A percentile compares a stretch with the other conserved stretches of the same genome.
These are phyloP conservation scores for Diaporthe vexans DNA, from an alignment of 2,329 filamentous ascomycete genomes.

Conservation along the genomic window DNA sequence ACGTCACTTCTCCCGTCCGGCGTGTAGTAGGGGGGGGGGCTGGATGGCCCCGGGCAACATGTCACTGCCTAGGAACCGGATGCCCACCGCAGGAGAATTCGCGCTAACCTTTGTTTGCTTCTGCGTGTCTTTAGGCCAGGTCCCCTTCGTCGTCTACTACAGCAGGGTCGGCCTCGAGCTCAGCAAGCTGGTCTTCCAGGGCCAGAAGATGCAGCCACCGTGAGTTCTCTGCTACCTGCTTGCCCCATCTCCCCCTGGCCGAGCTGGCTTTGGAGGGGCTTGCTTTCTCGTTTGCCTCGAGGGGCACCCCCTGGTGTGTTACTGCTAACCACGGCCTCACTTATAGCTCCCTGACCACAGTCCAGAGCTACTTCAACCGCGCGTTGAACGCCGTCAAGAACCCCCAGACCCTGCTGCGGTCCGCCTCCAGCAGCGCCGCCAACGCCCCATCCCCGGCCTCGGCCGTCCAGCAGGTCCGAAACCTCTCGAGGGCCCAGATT, in stretches of 20 bases:
- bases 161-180: constrained; percentile 90
- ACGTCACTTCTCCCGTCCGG: constrained; percentile 57
- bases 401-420: constrained; percentile 72
- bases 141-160: constrained; percentile 93
- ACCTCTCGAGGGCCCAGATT: constrained; percentile 79
- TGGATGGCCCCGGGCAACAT: not conserved
- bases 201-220: constrained; percentile 95
- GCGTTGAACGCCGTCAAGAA: constrained; percentile 79
- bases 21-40: not conserved
- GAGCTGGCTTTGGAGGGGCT: not conserved
- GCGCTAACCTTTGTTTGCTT: constrained; percentile 17
- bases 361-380: constrained; percentile 89
- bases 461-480: constrained; percentile 68
- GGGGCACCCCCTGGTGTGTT: not conserved
- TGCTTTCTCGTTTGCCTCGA: not conserved
- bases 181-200: constrained; percentile 86
- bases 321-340: constrained; percentile 1
- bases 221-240: constrained; percentile 67
- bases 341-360: constrained; percentile 79
- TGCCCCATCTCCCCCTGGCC: too few species aligned
- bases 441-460: constrained; percentile 54
- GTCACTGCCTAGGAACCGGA: not conserved
- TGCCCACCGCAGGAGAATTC: not conserved
- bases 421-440: constrained; percentile 68
- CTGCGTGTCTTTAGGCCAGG: constrained; percentile 72